These are phyloP conservation scores for Urochloa ruziziensis DNA, from an alignment of 176 grass and related monocot genomes.

Conservation along the genomic window DNA sequence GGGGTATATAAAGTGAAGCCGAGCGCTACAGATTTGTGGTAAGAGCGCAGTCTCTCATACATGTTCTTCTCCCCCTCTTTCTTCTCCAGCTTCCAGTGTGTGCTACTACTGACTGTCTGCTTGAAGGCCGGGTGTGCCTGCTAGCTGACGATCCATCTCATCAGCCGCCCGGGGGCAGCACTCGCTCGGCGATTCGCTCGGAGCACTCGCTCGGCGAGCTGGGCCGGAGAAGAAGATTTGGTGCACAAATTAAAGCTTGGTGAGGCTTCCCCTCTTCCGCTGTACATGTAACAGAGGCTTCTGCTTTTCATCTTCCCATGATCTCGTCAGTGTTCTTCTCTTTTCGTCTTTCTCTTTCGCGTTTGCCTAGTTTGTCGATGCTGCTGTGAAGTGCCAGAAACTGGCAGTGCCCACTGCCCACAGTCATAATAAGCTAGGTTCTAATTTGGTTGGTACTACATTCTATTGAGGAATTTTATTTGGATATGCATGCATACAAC, in stretches of 20 bases:
- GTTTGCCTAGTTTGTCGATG: background rate
- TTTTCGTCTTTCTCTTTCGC: background rate
- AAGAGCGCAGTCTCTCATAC: background rate
- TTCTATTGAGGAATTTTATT: background rate
- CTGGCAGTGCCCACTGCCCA: too few species aligned
- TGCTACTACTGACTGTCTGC: background rate
- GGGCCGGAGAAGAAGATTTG: background rate
- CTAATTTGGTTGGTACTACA: background rate
- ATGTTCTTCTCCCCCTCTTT: background rate
- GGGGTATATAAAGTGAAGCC: background rate
- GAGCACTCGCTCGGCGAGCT: background rate
- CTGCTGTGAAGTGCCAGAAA: background rate
- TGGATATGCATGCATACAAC: too few species aligned
- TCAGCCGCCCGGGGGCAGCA: too few species aligned
- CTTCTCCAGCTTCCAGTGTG: background rate
- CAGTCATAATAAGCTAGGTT: background rate
- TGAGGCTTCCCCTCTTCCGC: conserved; percentile 18
- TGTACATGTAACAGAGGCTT: background rate
- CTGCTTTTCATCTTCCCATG: background rate
- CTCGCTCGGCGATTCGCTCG: conserved; percentile 16
- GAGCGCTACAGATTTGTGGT: conserved; percentile 31
- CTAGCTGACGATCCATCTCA: background rate
- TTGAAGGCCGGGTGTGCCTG: background rate
- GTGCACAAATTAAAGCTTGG: background rate
- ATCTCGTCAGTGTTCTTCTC: background rate